These are phyloP conservation scores for Sporothrix sp. DNA, from an alignment of 2,329 filamentous ascomycete species.

Conservation along the genomic window DNA sequence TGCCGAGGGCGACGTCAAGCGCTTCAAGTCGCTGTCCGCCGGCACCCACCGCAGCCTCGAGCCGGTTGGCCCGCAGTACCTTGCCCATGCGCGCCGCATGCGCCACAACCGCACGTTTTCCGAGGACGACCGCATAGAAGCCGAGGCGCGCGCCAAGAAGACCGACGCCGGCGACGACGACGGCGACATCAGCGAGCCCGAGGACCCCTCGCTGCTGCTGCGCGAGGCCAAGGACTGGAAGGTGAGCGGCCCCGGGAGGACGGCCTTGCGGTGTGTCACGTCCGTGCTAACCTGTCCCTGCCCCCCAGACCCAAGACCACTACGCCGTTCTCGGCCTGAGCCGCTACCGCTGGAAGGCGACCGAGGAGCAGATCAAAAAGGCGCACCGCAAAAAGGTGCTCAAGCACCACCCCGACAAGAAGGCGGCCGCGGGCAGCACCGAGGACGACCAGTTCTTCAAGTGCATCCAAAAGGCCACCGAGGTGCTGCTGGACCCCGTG, in stretches of 20 bases:
- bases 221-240: conserved; percentile 99
- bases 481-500: conserved; percentile 82
- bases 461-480: conserved; percentile 97
- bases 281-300: neutral
- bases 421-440: conserved; percentile 74
- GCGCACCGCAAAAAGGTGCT: conserved; percentile 99
- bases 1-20: conserved; percentile 86
- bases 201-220: conserved; percentile 85
- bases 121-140: conserved; percentile 96
- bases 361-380: conserved; percentile 96
- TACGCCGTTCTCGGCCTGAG: conserved; percentile 91
- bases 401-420: conserved; percentile 98
- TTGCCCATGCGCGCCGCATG: conserved; percentile 90
- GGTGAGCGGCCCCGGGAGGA: too few relatives aligned
- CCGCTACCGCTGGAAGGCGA: conserved; percentile 86
- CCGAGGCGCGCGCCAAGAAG: conserved; percentile 89
- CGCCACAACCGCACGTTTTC: conserved; percentile 97
- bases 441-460: conserved; percentile 99
- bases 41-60: conserved; percentile 82
- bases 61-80: conserved; percentile 93
- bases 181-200: conserved; percentile 84
- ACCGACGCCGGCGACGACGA: conserved; percentile 80
- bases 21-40: conserved; percentile 63
- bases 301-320: conserved; percentile 74
- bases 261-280: too few relatives aligned